Percentiles rank a stretch among this genome's conserved stretches.
Conservation (phyloP, 768 basidiomycete species). For the Solioccasus polychromus region DNA sequence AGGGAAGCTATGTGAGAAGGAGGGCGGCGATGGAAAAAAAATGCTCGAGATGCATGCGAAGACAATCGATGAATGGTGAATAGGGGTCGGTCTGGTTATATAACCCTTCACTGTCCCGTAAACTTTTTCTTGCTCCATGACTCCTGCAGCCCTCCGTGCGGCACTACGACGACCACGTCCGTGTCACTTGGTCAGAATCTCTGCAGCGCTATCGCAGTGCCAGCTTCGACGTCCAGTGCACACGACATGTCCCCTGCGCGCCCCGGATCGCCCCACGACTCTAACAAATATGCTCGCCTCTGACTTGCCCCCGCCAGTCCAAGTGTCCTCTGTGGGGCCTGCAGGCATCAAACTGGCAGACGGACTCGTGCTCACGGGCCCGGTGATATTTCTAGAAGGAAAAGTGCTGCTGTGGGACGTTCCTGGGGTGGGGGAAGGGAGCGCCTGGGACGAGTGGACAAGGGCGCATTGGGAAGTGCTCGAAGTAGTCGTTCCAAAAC, state of each 20-base stretch:
- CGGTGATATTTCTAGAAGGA: constrained; percentile 83
- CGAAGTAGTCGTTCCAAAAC: constrained; percentile 77
- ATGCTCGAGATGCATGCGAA: too few species aligned
- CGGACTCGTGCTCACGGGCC: constrained; percentile 71
- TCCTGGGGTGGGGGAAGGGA: constrained; percentile 28
- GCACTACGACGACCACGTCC: constrained; percentile 1
- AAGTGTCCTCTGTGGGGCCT: constrained; percentile 62
- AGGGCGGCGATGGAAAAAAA: too few species aligned
- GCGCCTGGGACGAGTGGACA: constrained; percentile 65
- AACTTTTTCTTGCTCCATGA: too few species aligned
- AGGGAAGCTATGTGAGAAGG: too few species aligned
- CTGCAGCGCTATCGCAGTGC: not conserved
- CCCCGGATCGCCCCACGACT: constrained; percentile 24
- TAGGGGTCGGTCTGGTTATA: too few species aligned
- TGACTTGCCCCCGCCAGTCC: constrained; percentile 64
- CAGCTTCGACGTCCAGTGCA: constrained; percentile 13
- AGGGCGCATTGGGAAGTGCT: constrained; percentile 77
- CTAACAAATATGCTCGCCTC: constrained; percentile 75
- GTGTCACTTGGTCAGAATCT: not conserved
- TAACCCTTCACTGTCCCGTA: too few species aligned
- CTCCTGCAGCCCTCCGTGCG: not conserved
- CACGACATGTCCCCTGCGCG: constrained; percentile 3
- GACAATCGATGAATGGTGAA: too few species aligned
- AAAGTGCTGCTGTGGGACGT: constrained; percentile 91
- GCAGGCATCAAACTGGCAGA: constrained; percentile 71